Conservation (phyloP, 768 basidiomycete species). For the Russula lepida region DNA sequence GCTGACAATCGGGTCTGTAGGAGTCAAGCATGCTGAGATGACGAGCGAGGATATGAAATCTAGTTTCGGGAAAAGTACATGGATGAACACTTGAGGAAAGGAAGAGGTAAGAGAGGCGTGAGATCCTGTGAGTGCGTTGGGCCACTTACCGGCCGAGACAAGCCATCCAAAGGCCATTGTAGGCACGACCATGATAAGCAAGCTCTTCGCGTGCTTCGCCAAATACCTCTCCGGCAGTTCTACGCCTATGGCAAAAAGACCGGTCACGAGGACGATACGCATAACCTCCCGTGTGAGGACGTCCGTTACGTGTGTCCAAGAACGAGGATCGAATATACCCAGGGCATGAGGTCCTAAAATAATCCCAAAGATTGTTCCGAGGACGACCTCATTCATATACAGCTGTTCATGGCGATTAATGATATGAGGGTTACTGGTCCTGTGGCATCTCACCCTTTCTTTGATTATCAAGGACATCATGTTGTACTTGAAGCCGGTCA, state of each 20-base stretch:
- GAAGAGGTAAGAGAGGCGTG: neutral
- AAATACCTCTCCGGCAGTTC: constrained; percentile 86
- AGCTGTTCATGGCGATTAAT: constrained; percentile 34
- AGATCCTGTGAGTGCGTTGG: neutral
- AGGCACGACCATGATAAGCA: constrained; percentile 63
- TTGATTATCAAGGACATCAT: constrained; percentile 76
- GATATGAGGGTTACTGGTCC: neutral
- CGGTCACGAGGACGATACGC: constrained; percentile 81
- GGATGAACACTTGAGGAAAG: constrained; percentile 45
- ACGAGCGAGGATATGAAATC: constrained; percentile 70
- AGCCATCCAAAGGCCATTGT: constrained; percentile 86
- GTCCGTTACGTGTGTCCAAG: constrained; percentile 50
- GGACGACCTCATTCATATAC: constrained; percentile 89
- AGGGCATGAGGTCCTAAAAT: constrained; percentile 66
- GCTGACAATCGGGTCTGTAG: constrained; percentile 92
- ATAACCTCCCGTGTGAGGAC: constrained; percentile 80
- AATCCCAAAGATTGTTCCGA: constrained; percentile 67
- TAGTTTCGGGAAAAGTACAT: constrained; percentile 62
- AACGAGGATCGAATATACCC: constrained; percentile 65
- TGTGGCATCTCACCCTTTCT: constrained; percentile 47
- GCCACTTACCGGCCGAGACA: constrained; percentile 50
- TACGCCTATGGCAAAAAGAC: constrained; percentile 91
- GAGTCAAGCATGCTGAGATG: constrained; percentile 84
- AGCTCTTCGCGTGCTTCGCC: constrained; percentile 63
- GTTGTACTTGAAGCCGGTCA: constrained; percentile 54